Percentiles rank a stretch among this genome's conserved stretches.
These are phyloP conservation scores for Colletotrichum agaves DNA, from an alignment of 2,329 filamentous ascomycete genomes.

Conservation along the genomic window DNA sequence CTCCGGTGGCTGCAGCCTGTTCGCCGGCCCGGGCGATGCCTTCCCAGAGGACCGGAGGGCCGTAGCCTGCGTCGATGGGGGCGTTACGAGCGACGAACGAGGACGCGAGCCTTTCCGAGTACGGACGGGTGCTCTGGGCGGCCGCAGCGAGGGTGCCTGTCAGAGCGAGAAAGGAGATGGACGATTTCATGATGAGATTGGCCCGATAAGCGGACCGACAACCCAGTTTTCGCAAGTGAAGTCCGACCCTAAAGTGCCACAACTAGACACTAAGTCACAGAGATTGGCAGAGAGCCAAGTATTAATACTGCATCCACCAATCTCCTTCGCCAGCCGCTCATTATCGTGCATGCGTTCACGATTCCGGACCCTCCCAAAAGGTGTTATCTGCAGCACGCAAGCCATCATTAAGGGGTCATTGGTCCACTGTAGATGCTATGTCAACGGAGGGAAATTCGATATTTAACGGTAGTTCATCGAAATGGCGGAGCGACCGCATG, in stretches of 20 bases:
- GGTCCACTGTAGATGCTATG: background rate
- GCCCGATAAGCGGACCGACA: background rate
- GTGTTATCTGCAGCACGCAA: too few species aligned
- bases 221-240: background rate
- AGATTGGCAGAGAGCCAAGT: too few species aligned
- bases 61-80: slow-evolving; percentile 18
- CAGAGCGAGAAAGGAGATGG: background rate
- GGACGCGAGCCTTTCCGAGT: slow-evolving; percentile 29
- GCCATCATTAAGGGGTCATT: slow-evolving; percentile 4
- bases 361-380: background rate
- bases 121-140: slow-evolving; percentile 7
- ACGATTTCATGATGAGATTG: background rate
- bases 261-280: too few species aligned
- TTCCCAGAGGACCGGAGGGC: slow-evolving; percentile 28
- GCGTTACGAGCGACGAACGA: slow-evolving; percentile 24
- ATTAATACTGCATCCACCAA: too few species aligned
- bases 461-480: background rate
- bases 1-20: background rate
- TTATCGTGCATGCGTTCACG: too few species aligned
- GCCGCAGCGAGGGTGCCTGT: background rate
- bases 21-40: slow-evolving; percentile 27
- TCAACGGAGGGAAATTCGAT: slow-evolving; percentile 22
- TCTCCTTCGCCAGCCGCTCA: too few species aligned
- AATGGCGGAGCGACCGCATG: background rate
- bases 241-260: too few species aligned